Conservation (phyloP, 2,329 filamentous ascomycete genomes). For the Aspergillus fijiensis region DNA sequence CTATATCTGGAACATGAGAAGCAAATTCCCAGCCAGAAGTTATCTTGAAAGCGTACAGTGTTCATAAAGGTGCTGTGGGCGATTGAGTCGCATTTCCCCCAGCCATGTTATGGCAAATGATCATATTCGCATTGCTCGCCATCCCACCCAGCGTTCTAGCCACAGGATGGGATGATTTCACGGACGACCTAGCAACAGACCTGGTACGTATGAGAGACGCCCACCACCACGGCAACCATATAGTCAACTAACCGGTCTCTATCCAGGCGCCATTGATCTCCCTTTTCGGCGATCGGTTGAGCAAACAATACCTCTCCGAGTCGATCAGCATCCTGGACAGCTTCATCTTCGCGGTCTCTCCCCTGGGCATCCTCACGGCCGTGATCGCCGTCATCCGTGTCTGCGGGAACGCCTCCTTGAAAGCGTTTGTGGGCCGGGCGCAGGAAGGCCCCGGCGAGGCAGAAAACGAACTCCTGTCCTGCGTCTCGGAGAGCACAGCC, state of each 20-base stretch:
- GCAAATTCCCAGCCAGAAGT: not conserved
- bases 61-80: not conserved
- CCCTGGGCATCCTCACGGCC: constrained; percentile 48
- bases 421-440: constrained; percentile 48
- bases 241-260: no score
- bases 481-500: constrained; percentile 47
- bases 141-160: constrained; percentile 23
- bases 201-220: constrained; percentile 27
- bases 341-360: constrained; percentile 49
- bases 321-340: constrained; percentile 44
- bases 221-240: no score
- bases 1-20: not conserved
- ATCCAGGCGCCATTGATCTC: constrained; percentile 36
- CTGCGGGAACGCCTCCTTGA: constrained; percentile 44
- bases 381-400: constrained; percentile 49
- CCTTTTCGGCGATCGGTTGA: constrained; percentile 49
- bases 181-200: constrained; percentile 42
- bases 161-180: constrained; percentile 39
- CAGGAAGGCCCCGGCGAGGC: constrained; percentile 44
- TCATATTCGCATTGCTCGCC: constrained; percentile 19
- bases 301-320: constrained; percentile 52
- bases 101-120: constrained; percentile 6
- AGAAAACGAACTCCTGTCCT: constrained; percentile 49
- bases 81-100: not conserved
- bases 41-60: not conserved